Percentiles rank a stretch among this genome's conserved stretches.
These are phyloP conservation scores for Hawksworthiomyces lignivorus DNA, from an alignment of 2,329 filamentous ascomycete species.

Conservation along the genomic window DNA sequence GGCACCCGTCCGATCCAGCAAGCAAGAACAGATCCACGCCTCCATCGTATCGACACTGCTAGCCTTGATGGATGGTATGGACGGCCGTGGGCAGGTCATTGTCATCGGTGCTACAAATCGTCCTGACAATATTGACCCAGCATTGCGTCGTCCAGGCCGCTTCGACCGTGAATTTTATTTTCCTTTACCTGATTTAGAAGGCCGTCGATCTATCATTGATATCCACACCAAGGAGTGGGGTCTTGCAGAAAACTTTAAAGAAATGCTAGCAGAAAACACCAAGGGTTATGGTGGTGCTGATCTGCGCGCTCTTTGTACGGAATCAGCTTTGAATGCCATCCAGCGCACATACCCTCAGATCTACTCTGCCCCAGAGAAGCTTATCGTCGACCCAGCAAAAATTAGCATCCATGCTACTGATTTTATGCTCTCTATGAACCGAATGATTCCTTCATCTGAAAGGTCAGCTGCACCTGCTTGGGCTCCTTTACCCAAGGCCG, in stretches of 20 bases:
- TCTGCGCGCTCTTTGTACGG: slow-evolving; percentile 85
- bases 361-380: slow-evolving; percentile 81
- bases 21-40: slow-evolving; percentile 97
- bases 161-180: slow-evolving; percentile 99
- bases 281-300: slow-evolving; percentile 94
- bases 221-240: slow-evolving; percentile 97
- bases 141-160: slow-evolving; percentile 84
- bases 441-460: slow-evolving; percentile 92
- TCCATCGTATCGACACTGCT: slow-evolving; percentile 94
- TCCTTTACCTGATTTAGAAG: slow-evolving; percentile 74
- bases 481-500: slow-evolving; percentile 65
- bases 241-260: slow-evolving; percentile 70
- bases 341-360: slow-evolving; percentile 96
- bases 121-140: slow-evolving; percentile 92
- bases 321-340: slow-evolving; percentile 91
- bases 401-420: slow-evolving; percentile 87
- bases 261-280: slow-evolving; percentile 75
- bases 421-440: slow-evolving; percentile 95
- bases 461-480: slow-evolving; percentile 80
- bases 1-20: slow-evolving; percentile 91
- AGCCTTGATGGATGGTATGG: slow-evolving; percentile 95
- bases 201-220: slow-evolving; percentile 77
- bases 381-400: slow-evolving; percentile 75
- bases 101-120: slow-evolving; percentile 98
- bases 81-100: slow-evolving; percentile 94